phyloP scores from a whole-genome alignment of 2,329 filamentous ascomycete species.

The Alternaria sp. region DNA sequence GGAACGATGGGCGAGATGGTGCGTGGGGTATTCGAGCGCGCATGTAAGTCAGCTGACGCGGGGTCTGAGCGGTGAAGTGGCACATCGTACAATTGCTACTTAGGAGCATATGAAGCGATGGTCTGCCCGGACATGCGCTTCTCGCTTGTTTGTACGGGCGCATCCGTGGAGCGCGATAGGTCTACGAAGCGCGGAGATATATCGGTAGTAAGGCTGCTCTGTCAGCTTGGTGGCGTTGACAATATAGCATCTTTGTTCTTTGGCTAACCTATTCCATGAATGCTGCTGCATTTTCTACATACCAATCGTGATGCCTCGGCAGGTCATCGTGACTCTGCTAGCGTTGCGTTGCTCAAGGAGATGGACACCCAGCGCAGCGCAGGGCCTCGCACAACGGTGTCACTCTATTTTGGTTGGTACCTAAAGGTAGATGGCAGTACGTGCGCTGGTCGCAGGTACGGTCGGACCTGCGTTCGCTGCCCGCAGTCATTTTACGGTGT shows the following conservation, averaged over 20 bases:
- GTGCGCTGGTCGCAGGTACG: not conserved
- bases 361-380: not conserved
- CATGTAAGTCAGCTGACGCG: conserved; percentile 12
- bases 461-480: not conserved
- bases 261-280: not conserved
- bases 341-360: not conserved
- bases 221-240: conserved; percentile 3
- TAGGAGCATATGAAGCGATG: not conserved
- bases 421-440: not conserved
- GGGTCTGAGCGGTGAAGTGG: conserved; percentile 1
- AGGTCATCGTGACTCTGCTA: not conserved
- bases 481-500: not conserved
- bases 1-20: not conserved
- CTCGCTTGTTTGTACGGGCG: not conserved
- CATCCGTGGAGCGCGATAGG: not conserved
- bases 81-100: not conserved
- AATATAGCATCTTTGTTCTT: not conserved
- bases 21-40: not conserved
- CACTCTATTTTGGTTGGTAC: not conserved
- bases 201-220: conserved; percentile 3
- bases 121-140: not conserved
- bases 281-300: not conserved
- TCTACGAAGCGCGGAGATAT: not conserved
- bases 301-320: not conserved
- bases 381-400: not conserved